These are phyloP conservation scores for Ustilago bromivora DNA, from an alignment of 1,284 basidiomycete genomes.

Conservation along the genomic window DNA sequence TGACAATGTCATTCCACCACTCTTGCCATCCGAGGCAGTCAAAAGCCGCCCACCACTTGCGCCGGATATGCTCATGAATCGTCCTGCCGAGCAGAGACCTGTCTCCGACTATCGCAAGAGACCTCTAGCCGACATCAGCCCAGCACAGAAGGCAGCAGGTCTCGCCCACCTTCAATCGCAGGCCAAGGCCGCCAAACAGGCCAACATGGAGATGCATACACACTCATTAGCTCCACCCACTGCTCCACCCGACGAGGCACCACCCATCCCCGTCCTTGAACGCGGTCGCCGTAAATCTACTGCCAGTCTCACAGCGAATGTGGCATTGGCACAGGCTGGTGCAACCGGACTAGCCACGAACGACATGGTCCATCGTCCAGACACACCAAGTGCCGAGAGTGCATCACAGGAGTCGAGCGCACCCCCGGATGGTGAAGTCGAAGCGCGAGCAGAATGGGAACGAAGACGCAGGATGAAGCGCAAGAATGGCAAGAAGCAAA, in stretches of 20 bases:
- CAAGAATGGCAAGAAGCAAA: conserved; percentile 38
- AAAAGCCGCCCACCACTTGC: conserved; percentile 13
- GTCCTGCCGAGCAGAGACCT: conserved; percentile 42
- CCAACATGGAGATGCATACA: conserved; percentile 15
- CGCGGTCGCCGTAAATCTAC: conserved; percentile 47
- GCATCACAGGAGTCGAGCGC: conserved; percentile 57
- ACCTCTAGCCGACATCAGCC: conserved; percentile 52
- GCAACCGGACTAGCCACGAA: conserved; percentile 1
- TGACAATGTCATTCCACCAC: conserved; percentile 56
- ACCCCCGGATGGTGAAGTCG: conserved; percentile 66
- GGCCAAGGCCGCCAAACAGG: conserved; percentile 27
- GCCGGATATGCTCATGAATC: conserved; percentile 30
- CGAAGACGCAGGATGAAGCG: conserved; percentile 57
- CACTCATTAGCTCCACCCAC: conserved; percentile 18
- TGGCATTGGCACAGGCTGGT: conserved; percentile 39
- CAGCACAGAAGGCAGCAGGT: conserved; percentile 48
- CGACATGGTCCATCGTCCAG: conserved; percentile 19
- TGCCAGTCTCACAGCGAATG: conserved; percentile 42
- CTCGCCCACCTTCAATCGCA: conserved; percentile 44
- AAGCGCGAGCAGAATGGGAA: conserved; percentile 67
- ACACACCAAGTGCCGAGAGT: conserved; percentile 44
- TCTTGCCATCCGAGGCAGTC: conserved; percentile 39
- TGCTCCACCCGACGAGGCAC: conserved; percentile 27
- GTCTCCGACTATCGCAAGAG: conserved; percentile 59
- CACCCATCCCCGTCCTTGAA: conserved; percentile 34